phyloP scores from a whole-genome alignment of 176 grass and related monocot genomes.

The Stipa capillata region DNA sequence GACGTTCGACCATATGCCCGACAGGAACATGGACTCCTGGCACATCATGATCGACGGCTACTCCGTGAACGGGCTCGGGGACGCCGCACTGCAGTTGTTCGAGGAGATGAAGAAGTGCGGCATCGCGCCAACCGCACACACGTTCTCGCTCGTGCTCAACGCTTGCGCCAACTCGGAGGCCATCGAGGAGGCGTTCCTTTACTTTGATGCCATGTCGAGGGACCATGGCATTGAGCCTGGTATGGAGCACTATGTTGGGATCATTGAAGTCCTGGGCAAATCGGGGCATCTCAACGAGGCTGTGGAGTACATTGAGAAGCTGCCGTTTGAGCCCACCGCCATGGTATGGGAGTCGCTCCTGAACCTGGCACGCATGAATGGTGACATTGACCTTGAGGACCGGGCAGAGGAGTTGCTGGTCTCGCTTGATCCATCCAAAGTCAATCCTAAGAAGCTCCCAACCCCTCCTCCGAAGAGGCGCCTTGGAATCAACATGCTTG shows the following conservation, averaged over 20 bases:
- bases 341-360: conserved; percentile 56
- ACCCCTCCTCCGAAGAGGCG: conserved; percentile 70
- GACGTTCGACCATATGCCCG: conserved; percentile 82
- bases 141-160: conserved; percentile 48
- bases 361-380: conserved; percentile 61
- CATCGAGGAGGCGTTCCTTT: conserved; percentile 74
- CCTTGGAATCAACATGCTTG: conserved; percentile 78
- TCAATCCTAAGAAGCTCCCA: conserved; percentile 37
- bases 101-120: conserved; percentile 51
- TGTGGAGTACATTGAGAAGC: conserved; percentile 73
- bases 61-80: conserved; percentile 47
- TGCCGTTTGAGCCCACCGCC: conserved; percentile 56
- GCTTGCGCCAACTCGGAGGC: conserved; percentile 79
- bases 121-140: conserved; percentile 31
- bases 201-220: conserved; percentile 68
- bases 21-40: conserved; percentile 74
- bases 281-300: conserved; percentile 76
- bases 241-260: conserved; percentile 57
- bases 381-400: conserved; percentile 85
- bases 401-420: conserved; percentile 50
- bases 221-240: conserved; percentile 55
- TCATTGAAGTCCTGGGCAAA: conserved; percentile 75
- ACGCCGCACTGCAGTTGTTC: conserved; percentile 56
- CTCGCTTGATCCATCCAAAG: conserved; percentile 52
- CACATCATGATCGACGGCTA: conserved; percentile 81